A percentile compares a stretch with the other conserved stretches of the same genome.
These are phyloP conservation scores for Cardamine resedifolia DNA, from an alignment of 345 rosid genomes.

Conservation along the genomic window DNA sequence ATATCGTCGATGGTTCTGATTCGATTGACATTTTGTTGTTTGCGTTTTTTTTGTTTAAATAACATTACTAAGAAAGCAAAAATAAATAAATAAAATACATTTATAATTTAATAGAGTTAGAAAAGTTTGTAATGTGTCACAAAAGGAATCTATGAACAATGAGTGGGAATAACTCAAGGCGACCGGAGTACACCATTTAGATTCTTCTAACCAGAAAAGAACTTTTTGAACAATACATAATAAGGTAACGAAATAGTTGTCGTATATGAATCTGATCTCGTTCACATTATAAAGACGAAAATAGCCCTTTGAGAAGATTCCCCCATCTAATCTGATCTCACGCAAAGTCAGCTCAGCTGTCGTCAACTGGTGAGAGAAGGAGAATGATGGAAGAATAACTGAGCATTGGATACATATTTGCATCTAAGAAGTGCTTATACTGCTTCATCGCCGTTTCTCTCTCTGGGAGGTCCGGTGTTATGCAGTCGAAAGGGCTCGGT, in stretches of 20 bases:
- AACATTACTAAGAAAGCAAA: not conserved
- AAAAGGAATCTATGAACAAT: not conserved
- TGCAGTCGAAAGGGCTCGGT: constrained; percentile 74
- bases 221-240: not conserved
- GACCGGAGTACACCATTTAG: not conserved
- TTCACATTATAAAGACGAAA: not conserved
- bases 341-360: constrained; percentile 24
- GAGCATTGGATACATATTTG: constrained; percentile 82
- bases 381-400: constrained; percentile 86
- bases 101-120: not conserved
- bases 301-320: constrained; percentile 3
- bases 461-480: constrained; percentile 57
- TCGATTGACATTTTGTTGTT: not conserved
- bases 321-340: not conserved
- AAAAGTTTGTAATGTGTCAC: not conserved
- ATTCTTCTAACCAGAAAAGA: constrained; percentile 17
- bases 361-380: constrained; percentile 44
- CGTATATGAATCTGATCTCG: constrained; percentile 3
- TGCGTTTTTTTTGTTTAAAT: not conserved
- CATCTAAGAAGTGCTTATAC: constrained; percentile 73
- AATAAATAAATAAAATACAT: not conserved
- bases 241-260: constrained; percentile 1
- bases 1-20: not conserved
- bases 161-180: not conserved
- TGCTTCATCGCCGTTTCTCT: constrained; percentile 63